Evolutionary conservation across 139 green algal genomes (phyloP).

Genomic region (Monoraphidium neglectum): DNA sequence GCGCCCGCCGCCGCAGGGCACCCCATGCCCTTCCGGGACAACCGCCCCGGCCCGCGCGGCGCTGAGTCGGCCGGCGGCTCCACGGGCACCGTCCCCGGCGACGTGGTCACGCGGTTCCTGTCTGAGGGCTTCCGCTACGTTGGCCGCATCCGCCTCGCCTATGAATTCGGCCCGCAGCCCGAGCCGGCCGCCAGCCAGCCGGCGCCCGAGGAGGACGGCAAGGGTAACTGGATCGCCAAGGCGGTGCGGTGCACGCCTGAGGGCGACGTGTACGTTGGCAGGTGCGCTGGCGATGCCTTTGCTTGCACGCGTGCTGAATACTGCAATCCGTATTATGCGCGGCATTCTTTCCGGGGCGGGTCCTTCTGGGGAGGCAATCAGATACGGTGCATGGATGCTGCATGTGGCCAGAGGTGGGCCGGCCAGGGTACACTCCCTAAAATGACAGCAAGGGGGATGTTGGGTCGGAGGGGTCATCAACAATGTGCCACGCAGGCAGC

Average conservation of each 20-base stretch:
- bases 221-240: constrained; percentile 21
- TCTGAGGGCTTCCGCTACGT: constrained; percentile 25
- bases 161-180: constrained; percentile 12
- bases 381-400: no score
- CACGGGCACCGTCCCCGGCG: background rate
- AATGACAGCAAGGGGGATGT: no score
- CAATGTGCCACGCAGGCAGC: no score
- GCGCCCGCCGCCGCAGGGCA: background rate
- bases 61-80: constrained; percentile 11
- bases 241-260: constrained; percentile 21
- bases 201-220: constrained; percentile 5
- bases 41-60: constrained; percentile 8
- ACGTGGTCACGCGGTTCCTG: constrained; percentile 20
- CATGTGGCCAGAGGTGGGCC: no score
- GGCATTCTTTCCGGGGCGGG: no score
- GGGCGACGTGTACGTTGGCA: constrained; percentile 31
- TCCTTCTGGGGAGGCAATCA: no score
- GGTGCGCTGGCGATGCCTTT: background rate
- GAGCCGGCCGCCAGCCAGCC: background rate
- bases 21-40: constrained; percentile 16
- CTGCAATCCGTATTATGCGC: no score
- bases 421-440: no score
- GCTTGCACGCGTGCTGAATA: background rate
- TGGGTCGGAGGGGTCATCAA: no score
- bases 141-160: constrained; percentile 25